Evolutionary conservation across 768 basidiomycete species (phyloP), one percentile per base, ranked within the genome.

Genomic region (Cyclocybe aegerita): DNA sequence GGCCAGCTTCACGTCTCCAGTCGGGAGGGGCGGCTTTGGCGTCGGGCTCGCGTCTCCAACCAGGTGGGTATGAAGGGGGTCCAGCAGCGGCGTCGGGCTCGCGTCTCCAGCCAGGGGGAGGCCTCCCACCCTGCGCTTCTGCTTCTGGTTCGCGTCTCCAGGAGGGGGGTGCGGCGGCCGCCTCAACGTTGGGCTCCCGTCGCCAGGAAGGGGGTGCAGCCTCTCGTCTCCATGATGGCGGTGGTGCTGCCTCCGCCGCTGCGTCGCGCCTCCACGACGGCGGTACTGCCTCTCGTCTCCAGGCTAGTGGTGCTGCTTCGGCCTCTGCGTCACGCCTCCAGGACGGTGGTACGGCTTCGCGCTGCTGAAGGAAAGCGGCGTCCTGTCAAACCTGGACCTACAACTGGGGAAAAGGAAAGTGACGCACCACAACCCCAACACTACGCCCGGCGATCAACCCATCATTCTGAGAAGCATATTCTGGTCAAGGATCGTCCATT

Each of bases 91-190:
- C 44, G 33, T 55, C 60, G 16, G 57, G 41, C n/a, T 55, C 58
- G 10, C 61, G 55, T 39, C 45, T 56, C 61, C 57, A 60, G 11
- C 42, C 34, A 9, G 55, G 53, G 12, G 43, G 34, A 9, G 34
- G 39, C 32, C 33, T 29, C 3, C 14, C 37, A 10, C 59, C 50
- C 43, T 57, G 54, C 3, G 56, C 57, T 23, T 54, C 44, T 0
- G 58, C 52, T 14, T 54, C 58, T 9, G 58, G 50, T 12, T 57
- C 56, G 3, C 57, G 53, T 17, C 38, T 57, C 57, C 57, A 61
- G n/a, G 32, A 12, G 23, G 54, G 44, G 8, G 45, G 36, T 11
- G 37, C 34, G 12, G 51, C 44, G 23, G 29, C 39, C 11, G 57
- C 39, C 9, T 33, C 49, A 17, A 51, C 31, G 23, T 56, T 46